Evolutionary conservation across 2,329 filamentous ascomycete species (phyloP), one percentile per base, ranked within the genome.

Genomic region (Gremmenia infestans): DNA sequence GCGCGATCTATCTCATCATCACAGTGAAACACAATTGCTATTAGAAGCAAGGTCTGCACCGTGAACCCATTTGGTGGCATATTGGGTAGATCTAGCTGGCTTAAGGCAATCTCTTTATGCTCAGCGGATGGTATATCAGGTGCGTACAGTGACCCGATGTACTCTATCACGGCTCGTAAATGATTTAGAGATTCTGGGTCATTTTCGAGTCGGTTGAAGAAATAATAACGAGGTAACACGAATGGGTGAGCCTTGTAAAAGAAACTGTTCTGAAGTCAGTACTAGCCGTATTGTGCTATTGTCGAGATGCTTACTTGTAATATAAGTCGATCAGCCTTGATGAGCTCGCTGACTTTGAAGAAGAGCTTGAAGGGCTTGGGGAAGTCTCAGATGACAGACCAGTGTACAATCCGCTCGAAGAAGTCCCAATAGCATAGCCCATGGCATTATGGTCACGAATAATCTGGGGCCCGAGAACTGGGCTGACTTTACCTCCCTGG

Each of bases 71-170:
- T 67, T 17, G 55, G 55, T 35, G 65, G 65, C 28, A 68, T 37
- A 46, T 65, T 67, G 48, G 48, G 49, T 59, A 71, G n/a, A 61
- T 63, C 60, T 43, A 67, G 35, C 43, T 60, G 57, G 9, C 48
- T 54, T 12, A 62, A 46, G 8, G 61, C 71, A 28, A 59, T 57
- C 46, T 70, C 66, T 57, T 68, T 63, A 15, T 73, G 56, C 12
- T 72, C 69, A 15, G 65, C 62, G 5, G 72, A 69, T 11, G 63
- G 59, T 1, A 68, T 59, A 36, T 70, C 61, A 15, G 62, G 54
- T 6, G 63, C 62, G 60, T 72, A 74, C 5, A 74, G 59, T 6
- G 72, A 73, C n/a, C 72, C 73, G 15, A 73, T 71, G 45, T 71
- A 74, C 50, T 70, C 63, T 55, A 75, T 65, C 5, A 71, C 70